Base-by-base conservation (phyloP, 495 filamentous ascomycete genomes). In the Halenospora varia region DNA sequence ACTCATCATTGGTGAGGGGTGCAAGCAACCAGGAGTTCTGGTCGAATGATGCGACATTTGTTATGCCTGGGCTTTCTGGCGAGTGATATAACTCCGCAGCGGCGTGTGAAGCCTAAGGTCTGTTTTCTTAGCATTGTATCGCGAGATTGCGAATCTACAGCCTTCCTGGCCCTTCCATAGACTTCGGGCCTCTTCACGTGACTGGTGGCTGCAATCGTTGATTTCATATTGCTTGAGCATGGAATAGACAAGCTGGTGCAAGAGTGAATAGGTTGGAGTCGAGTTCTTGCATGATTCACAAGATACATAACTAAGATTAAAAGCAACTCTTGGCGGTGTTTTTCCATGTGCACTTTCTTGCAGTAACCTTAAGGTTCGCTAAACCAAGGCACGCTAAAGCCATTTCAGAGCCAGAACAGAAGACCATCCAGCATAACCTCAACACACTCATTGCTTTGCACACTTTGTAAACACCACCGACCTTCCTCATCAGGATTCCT, bases 41-140 rank as follows among this genome's bases (percentile, higher is more conserved):
- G 39, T 50, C 57, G 55, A 41, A 55, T 60, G 57, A 60, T 26
- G 45, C 49, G 51, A 15, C 42, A 15, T 11, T 20, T 48, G 46
- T 23, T 13, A 48, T 4, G 3, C 42, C 20, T 19, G 3, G 6
- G 20, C 15, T 45, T 19, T 17, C 42, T 45, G n/a, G 42, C 20
- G 15, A 17, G n/a, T 45, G 42, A 17, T 45, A 19, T 17, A 19
- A 45, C 15, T 19, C n/a, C n/a, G n/a, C 15, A 3, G 42, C 42
- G 4, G n/a, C n/a, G n/a, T n/a, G n/a, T n/a, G 29, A 35, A 35
- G 29, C 29, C 29, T 35, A 4, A 35, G 29, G 29, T 35, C 29
- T 6, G 29, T 35, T 35, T 35, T 6, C 13, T 35, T 35, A 35
- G 29, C 4, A 6, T 35, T 35, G 13, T 35, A 13, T 35, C 6